Evolutionary conservation across 768 basidiomycete species (phyloP).

Genomic region (Dentipellis fragilis): DNA sequence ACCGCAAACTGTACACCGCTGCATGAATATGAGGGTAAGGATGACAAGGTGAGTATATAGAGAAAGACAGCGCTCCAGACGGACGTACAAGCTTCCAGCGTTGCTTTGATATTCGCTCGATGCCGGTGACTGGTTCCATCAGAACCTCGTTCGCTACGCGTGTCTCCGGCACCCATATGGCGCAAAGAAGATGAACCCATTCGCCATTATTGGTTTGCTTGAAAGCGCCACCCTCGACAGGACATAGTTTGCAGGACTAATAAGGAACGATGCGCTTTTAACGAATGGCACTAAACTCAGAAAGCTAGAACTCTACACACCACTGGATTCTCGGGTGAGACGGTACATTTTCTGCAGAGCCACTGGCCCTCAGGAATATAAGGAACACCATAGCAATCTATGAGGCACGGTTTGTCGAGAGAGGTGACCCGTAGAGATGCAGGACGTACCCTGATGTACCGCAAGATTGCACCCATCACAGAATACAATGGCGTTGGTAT

Average conservation of each 20-base stretch:
- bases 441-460: slow-evolving; percentile 85
- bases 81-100: slow-evolving; percentile 84
- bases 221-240: slow-evolving; percentile 95
- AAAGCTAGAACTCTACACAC: slow-evolving; percentile 33
- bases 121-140: slow-evolving; percentile 94
- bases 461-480: slow-evolving; percentile 98
- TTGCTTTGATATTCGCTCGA: slow-evolving; percentile 79
- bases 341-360: slow-evolving; percentile 97
- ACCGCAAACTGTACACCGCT: slow-evolving; percentile 59
- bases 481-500: slow-evolving; percentile 97
- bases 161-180: slow-evolving; percentile 96
- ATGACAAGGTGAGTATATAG: neutral
- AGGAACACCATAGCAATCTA: slow-evolving; percentile 98
- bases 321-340: slow-evolving; percentile 93
- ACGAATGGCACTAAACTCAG: neutral
- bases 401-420: neutral
- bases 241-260: slow-evolving; percentile 91
- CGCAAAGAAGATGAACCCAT: slow-evolving; percentile 95
- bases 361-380: slow-evolving; percentile 99
- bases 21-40: neutral
- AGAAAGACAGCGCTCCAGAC: no score
- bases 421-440: neutral
- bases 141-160: slow-evolving; percentile 89
- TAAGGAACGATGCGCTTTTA: neutral
- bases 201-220: slow-evolving; percentile 89